Evolutionary conservation across 305 asterid genomes (phyloP).

Genomic region (Euphrasia arctica): DNA sequence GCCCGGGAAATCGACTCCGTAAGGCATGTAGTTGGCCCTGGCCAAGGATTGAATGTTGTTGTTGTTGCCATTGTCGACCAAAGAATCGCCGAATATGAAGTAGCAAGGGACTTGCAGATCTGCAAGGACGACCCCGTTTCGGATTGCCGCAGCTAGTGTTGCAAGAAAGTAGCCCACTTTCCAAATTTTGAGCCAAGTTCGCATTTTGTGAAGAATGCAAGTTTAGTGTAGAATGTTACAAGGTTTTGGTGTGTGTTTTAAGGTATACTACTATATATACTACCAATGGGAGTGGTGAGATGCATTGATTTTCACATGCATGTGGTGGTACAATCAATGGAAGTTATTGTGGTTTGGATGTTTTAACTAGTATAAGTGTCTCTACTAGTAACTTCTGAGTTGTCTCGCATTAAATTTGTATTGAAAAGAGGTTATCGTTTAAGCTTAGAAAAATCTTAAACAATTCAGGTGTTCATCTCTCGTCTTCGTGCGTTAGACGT

Average conservation of each 20-base stretch:
- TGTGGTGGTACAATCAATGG: too few relatives aligned
- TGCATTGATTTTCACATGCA: slow-evolving; percentile 37
- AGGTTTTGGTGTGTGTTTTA: neutral
- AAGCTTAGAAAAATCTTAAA: too few relatives aligned
- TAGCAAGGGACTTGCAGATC: slow-evolving; percentile 67
- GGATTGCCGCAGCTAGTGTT: slow-evolving; percentile 13
- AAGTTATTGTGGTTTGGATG: too few relatives aligned
- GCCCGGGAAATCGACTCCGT: slow-evolving; percentile 58
- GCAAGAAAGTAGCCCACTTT: slow-evolving; percentile 3
- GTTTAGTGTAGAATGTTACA: neutral
- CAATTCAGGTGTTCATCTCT: too few relatives aligned
- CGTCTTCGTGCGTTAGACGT: too few relatives aligned
- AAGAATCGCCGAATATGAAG: slow-evolving; percentile 75
- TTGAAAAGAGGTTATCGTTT: too few relatives aligned
- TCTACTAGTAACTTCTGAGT: too few relatives aligned
- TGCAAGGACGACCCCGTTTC: slow-evolving; percentile 22
- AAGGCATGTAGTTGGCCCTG: slow-evolving; percentile 68
- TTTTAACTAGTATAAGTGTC: too few relatives aligned
- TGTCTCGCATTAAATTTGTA: too few relatives aligned
- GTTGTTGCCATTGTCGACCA: slow-evolving; percentile 77
- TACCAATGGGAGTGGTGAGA: slow-evolving; percentile 22
- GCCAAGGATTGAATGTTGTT: slow-evolving; percentile 63
- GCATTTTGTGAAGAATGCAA: slow-evolving; percentile 6
- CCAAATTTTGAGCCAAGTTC: slow-evolving; percentile 11
- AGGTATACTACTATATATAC: slow-evolving; percentile 21